These are phyloP conservation scores for Celoporthe dispersa DNA, from an alignment of 2,329 filamentous ascomycete genomes.

Conservation along the genomic window DNA sequence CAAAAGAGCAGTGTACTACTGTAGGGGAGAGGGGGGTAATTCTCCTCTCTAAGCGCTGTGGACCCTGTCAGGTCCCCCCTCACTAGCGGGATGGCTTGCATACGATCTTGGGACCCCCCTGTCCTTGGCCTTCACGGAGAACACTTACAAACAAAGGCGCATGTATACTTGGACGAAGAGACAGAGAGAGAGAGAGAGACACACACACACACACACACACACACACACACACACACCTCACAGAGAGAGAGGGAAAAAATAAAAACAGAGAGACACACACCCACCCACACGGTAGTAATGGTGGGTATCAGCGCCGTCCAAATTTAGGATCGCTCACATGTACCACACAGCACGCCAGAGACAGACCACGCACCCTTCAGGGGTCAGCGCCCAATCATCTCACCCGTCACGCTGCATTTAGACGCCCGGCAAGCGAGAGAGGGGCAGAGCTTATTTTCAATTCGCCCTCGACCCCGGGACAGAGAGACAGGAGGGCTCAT, in stretches of 20 bases:
- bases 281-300: not conserved
- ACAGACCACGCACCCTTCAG: not conserved
- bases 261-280: not conserved
- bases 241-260: not conserved
- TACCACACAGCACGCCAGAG: not conserved
- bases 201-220: not conserved
- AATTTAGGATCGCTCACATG: conserved; percentile 1
- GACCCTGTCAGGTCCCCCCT: conserved; percentile 11
- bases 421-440: conserved; percentile 33
- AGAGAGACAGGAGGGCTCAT: not conserved
- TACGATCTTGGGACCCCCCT: not conserved
- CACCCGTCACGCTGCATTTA: conserved; percentile 39
- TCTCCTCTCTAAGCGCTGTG: conserved; percentile 12
- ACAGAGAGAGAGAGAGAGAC: too few species aligned
- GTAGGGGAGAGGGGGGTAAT: not conserved
- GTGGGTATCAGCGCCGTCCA: not conserved
- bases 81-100: not conserved
- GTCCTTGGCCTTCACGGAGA: not conserved
- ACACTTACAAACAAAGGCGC: not conserved
- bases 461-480: not conserved
- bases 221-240: not conserved
- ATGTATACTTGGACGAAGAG: not conserved
- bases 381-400: conserved; percentile 34
- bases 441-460: not conserved
- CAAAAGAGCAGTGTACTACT: not conserved